Evolutionary conservation across 805 yeast genomes (phyloP).

Genomic region (Metschnikowia matae): DNA sequence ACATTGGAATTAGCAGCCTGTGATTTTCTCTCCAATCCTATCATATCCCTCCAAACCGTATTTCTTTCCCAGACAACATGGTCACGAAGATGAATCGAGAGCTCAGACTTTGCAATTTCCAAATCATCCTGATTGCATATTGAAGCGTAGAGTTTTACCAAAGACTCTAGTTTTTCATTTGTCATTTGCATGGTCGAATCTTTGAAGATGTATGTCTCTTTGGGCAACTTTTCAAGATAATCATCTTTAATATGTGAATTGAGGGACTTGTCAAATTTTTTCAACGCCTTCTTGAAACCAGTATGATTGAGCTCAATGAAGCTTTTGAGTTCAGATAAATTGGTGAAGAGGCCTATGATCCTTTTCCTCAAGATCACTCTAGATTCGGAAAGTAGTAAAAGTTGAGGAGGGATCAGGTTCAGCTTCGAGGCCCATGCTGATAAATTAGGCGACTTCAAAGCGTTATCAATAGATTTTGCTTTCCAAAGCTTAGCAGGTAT

Average conservation of each 20-base stretch:
- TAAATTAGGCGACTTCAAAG: constrained; percentile 34
- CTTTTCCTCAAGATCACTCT: constrained; percentile 45
- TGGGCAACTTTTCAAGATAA: constrained; percentile 45
- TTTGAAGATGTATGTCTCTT: constrained; percentile 37
- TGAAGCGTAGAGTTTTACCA: constrained; percentile 28
- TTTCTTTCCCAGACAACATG: constrained; percentile 55
- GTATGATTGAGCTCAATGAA: constrained; percentile 49
- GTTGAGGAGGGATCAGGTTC: constrained; percentile 17
- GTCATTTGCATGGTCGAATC: constrained; percentile 26
- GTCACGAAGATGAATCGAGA: constrained; percentile 53
- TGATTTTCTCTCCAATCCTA: constrained; percentile 69
- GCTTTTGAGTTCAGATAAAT: constrained; percentile 47
- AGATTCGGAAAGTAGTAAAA: constrained; percentile 38
- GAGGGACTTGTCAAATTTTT: constrained; percentile 51
- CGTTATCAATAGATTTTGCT: constrained; percentile 30
- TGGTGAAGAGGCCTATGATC: constrained; percentile 41
- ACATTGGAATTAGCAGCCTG: constrained; percentile 54
- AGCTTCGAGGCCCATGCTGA: constrained; percentile 18
- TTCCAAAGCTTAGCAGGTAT: constrained; percentile 10
- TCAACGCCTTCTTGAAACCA: constrained; percentile 50
- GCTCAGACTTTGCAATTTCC: constrained; percentile 47
- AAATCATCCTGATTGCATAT: constrained; percentile 37
- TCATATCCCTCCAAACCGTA: constrained; percentile 55
- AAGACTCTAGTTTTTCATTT: constrained; percentile 29
- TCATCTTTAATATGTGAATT: constrained; percentile 40